Conservation (phyloP, 2,329 filamentous ascomycete species). For the Paraphaeosphaeria sporulosa region DNA sequence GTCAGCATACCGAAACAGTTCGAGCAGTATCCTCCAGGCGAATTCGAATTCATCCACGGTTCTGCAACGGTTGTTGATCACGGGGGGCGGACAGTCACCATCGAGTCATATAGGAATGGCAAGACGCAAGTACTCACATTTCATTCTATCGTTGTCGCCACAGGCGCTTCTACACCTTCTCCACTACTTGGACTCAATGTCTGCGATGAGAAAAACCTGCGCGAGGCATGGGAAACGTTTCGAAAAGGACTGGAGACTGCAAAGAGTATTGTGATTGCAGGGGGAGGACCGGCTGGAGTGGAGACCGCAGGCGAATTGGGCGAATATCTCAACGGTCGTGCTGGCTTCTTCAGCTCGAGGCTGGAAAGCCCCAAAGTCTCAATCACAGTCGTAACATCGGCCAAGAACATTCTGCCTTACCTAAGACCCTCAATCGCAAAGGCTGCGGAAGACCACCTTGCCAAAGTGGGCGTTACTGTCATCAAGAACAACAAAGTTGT, state of each 20-base stretch:
- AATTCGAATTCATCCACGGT: conserved; percentile 49
- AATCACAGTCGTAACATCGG: conserved; percentile 47
- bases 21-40: conserved; percentile 40
- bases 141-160: conserved; percentile 48
- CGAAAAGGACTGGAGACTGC: conserved; percentile 44
- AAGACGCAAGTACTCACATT: conserved; percentile 36
- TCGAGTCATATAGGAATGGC: conserved; percentile 29
- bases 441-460: conserved; percentile 44
- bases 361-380: conserved; percentile 36
- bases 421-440: conserved; percentile 33
- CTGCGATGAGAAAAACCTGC: conserved; percentile 42
- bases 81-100: conserved; percentile 40
- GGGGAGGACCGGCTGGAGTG: conserved; percentile 47
- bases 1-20: conserved; percentile 45
- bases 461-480: conserved; percentile 57
- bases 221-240: conserved; percentile 43
- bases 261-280: conserved; percentile 45
- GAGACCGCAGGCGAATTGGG: conserved; percentile 53
- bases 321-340: conserved; percentile 59
- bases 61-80: conserved; percentile 40
- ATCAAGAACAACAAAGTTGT: conserved; percentile 53
- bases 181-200: conserved; percentile 45
- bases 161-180: conserved; percentile 45
- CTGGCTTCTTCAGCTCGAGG: conserved; percentile 49
- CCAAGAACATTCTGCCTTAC: conserved; percentile 37